Conservation (phyloP, 768 basidiomycete species). For the Leucocoprinus leucothites region DNA sequence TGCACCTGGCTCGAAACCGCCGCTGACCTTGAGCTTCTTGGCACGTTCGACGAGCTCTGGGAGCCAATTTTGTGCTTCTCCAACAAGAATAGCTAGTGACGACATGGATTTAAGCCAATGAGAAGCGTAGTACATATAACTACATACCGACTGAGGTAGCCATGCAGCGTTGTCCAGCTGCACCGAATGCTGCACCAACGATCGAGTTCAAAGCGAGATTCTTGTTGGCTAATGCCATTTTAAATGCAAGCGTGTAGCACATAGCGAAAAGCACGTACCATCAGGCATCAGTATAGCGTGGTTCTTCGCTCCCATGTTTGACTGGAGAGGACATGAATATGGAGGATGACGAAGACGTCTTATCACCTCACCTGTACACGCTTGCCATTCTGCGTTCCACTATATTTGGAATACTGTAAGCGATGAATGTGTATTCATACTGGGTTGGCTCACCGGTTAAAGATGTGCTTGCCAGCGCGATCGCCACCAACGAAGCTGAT, state of each 20-base stretch:
- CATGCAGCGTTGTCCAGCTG: slow-evolving; percentile 98
- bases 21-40: slow-evolving; percentile 73
- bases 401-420: slow-evolving; percentile 22
- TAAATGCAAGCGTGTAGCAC: neutral
- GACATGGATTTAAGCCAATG: neutral
- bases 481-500: slow-evolving; percentile 98
- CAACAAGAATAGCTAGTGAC: slow-evolving; percentile 68
- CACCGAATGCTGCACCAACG: slow-evolving; percentile 92
- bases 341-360: neutral
- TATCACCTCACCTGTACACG: slow-evolving; percentile 62
- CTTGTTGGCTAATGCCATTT: slow-evolving; percentile 65
- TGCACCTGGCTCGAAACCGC: slow-evolving; percentile 84
- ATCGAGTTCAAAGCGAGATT: slow-evolving; percentile 91
- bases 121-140: neutral
- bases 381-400: slow-evolving; percentile 85
- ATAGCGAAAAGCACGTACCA: slow-evolving; percentile 43
- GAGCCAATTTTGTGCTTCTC: slow-evolving; percentile 75
- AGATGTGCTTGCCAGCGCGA: slow-evolving; percentile 90
- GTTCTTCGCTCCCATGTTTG: slow-evolving; percentile 91
- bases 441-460: slow-evolving; percentile 55
- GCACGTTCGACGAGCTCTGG: slow-evolving; percentile 85
- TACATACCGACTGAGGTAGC: slow-evolving; percentile 83
- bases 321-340: slow-evolving; percentile 23
- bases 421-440: slow-evolving; percentile 23
- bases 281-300: slow-evolving; percentile 93